Conservation (phyloP, 2,329 filamentous ascomycete species). For the Colletotrichum sp. region DNA sequence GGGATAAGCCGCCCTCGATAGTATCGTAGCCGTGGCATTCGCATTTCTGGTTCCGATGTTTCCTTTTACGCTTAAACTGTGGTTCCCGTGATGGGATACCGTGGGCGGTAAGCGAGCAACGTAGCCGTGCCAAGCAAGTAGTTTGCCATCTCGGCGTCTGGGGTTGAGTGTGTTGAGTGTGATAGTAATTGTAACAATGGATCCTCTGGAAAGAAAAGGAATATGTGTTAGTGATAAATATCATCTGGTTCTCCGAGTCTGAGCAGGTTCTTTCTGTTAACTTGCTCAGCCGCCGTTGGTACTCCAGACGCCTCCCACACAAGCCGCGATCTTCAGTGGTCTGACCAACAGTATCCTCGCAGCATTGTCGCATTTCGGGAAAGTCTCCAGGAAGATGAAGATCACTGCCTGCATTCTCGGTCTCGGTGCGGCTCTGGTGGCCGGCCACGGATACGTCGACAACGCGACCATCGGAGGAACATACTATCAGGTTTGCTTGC, state of each 20-base stretch:
- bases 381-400: background rate
- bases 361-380: background rate
- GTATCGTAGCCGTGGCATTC: background rate
- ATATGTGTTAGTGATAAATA: background rate
- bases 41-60: constrained; percentile 15
- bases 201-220: background rate
- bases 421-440: constrained; percentile 43
- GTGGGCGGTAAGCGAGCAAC: background rate
- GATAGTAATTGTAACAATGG: background rate
- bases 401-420: constrained; percentile 16
- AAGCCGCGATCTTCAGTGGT: background rate
- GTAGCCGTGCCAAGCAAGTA: background rate
- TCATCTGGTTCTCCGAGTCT: background rate
- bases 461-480: constrained; percentile 47
- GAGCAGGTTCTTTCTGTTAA: background rate
- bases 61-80: background rate
- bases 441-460: constrained; percentile 54
- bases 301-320: background rate
- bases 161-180: background rate
- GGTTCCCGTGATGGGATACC: background rate
- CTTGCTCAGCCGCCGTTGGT: background rate
- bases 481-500: constrained; percentile 34
- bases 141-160: background rate
- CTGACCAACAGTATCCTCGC: background rate
- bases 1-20: background rate